These are phyloP conservation scores for Nadsonia starkeyi-henricii DNA, from an alignment of 1,139 yeast genomes.

Conservation along the genomic window DNA sequence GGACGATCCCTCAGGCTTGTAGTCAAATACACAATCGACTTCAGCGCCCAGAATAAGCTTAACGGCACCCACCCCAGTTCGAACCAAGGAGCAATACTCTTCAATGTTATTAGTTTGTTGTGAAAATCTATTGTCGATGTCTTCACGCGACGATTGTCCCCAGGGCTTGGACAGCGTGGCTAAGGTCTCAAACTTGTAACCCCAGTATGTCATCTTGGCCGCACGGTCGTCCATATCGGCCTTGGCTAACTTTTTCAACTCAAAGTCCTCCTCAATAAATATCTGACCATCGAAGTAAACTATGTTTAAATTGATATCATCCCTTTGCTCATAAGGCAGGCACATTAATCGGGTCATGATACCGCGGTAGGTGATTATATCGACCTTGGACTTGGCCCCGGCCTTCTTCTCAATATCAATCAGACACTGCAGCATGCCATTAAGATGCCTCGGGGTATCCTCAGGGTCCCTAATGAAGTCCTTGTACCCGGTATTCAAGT, in stretches of 20 bases:
- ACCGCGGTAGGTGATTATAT: constrained; percentile 76
- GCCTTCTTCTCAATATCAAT: constrained; percentile 37
- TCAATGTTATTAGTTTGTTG: constrained; percentile 50
- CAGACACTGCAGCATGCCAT: constrained; percentile 43
- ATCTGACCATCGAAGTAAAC: constrained; percentile 68
- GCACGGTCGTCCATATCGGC: constrained; percentile 16
- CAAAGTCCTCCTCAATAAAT: constrained; percentile 56
- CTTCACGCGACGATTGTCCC: constrained; percentile 48
- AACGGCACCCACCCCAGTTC: constrained; percentile 68
- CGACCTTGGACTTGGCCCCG: constrained; percentile 39
- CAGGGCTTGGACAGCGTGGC: constrained; percentile 70
- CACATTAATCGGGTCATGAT: constrained; percentile 53
- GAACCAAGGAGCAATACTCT: constrained; percentile 65
- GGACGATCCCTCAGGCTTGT: constrained; percentile 34
- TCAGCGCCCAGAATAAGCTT: constrained; percentile 73
- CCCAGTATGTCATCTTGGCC: constrained; percentile 26
- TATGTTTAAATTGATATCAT: constrained; percentile 50
- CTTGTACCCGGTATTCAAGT: constrained; percentile 49
- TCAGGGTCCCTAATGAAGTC: constrained; percentile 46
- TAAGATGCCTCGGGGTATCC: constrained; percentile 39
- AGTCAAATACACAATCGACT: constrained; percentile 81
- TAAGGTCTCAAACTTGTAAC: constrained; percentile 69
- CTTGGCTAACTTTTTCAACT: constrained; percentile 19
- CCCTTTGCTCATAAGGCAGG: constrained; percentile 41
- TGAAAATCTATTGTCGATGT: constrained; percentile 50